These are phyloP conservation scores for Fusarium dimerum DNA, from an alignment of 2,329 filamentous ascomycete genomes.

Conservation along the genomic window DNA sequence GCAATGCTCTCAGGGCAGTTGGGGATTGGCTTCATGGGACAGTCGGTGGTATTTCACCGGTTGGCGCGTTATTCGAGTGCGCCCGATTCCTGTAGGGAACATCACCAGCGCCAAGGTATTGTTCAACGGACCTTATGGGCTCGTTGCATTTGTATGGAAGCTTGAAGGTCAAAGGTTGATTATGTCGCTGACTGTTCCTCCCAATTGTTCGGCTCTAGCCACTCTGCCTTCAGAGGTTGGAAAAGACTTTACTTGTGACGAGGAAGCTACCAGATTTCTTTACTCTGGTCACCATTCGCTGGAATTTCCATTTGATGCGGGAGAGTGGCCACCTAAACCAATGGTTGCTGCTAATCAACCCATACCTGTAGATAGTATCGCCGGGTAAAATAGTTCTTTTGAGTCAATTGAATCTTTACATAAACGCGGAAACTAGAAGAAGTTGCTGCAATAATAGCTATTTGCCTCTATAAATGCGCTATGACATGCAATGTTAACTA, in stretches of 20 bases:
- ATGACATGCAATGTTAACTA: too few species aligned
- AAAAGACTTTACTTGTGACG: not conserved
- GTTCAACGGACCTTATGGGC: constrained; percentile 7
- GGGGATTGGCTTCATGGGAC: constrained; percentile 46
- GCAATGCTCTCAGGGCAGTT: constrained; percentile 45
- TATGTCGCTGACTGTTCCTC: constrained; percentile 8
- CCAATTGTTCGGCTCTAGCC: constrained; percentile 3
- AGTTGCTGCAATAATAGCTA: too few species aligned
- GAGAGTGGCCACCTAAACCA: constrained; percentile 8
- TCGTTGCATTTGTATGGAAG: constrained; percentile 4
- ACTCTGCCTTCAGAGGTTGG: constrained; percentile 5
- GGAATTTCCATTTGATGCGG: not conserved
- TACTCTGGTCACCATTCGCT: constrained; percentile 1
- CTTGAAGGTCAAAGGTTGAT: constrained; percentile 1
- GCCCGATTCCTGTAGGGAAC: constrained; percentile 36
- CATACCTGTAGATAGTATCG: not conserved
- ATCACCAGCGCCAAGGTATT: constrained; percentile 3
- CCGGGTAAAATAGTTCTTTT: constrained; percentile 12
- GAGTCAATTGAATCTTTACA: too few species aligned
- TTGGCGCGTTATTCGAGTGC: constrained; percentile 39
- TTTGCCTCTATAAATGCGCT: too few species aligned
- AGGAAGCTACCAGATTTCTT: not conserved
- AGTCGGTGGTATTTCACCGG: constrained; percentile 43
- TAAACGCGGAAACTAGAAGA: too few species aligned
- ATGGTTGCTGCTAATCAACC: constrained; percentile 1